A percentile compares a stretch with the other conserved stretches of the same genome.
Conservation (phyloP, 2,329 filamentous ascomycete genomes). For the Aspergillus niger region DNA sequence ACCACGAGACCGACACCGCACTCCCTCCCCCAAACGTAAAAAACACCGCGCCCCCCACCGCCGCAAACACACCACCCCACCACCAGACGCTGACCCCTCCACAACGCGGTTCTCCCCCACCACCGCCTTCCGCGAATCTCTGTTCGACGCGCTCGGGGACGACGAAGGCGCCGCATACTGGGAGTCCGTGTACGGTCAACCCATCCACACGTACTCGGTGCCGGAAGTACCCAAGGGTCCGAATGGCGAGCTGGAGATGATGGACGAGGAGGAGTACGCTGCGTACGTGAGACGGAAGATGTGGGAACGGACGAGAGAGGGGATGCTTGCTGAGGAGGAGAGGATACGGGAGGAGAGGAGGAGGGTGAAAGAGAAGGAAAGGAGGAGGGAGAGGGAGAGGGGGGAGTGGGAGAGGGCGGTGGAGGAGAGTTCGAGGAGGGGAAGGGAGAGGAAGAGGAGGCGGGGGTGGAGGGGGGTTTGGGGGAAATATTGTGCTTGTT, state of each 20-base stretch:
- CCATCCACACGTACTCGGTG: conserved; percentile 76
- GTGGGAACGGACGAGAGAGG: conserved; percentile 93
- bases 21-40: conserved; percentile 18
- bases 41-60: conserved; percentile 26
- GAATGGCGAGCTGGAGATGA: conserved; percentile 68
- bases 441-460: conserved; percentile 59
- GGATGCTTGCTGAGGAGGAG: conserved; percentile 74
- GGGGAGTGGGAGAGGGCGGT: conserved; percentile 61
- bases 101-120: conserved; percentile 59
- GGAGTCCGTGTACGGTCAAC: conserved; percentile 95
- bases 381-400: conserved; percentile 28
- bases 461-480: conserved; percentile 60
- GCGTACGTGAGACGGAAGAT: conserved; percentile 81
- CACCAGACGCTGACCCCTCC: neutral
- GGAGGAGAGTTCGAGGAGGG: conserved; percentile 67
- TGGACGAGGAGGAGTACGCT: conserved; percentile 92
- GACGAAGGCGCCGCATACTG: conserved; percentile 95
- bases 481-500: conserved; percentile 64
- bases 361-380: conserved; percentile 49
- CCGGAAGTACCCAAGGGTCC: conserved; percentile 50
- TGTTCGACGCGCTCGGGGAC: conserved; percentile 96
- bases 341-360: conserved; percentile 57
- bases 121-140: conserved; percentile 82
- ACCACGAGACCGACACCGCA: conserved; percentile 11
- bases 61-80: conserved; percentile 17